Base-by-base conservation (phyloP, 805 yeast species). In the Lachancea dasiensis region DNA sequence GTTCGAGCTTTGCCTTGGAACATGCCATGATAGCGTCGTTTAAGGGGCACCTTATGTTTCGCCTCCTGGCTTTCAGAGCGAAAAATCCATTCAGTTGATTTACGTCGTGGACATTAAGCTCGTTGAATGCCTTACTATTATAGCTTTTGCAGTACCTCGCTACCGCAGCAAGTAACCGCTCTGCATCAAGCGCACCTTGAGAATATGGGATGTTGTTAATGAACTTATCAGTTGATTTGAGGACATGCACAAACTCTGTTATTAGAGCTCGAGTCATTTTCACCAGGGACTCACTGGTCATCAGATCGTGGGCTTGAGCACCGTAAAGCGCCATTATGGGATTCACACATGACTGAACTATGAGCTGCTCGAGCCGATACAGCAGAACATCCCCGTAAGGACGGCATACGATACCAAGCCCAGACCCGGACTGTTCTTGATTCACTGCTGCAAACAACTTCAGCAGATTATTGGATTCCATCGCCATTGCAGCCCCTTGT, bases 11-110 rank as follows among this genome's bases (percentile, higher is more conserved):
- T 3, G 63, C 54, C 31, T 65, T 65, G 3, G 79, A 72, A 56
- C 81, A 57, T 6, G 58, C 50, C 17, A 61, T 51, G 28, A 81
- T 50, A 42, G 73, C 61, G 21, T 52, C 51, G 54, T 81, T 81
- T 31, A 69, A 61, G 1, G 69, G 69, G 1, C 80, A 71, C 1
- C 63, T 49, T 1, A 67, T 32, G 1, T 65, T 61, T 29, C 62
- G 58, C 38, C 60, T 55, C 20, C 50, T 46, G 2, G 81, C 90
- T 41, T 73, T 60, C 11, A 52, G 49, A 2, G 68, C 73, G 25
- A 86, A 66, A 49, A 73, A 80, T 1, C 92, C 94, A 47, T 80
- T 85, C 26, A 83, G 72, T 50, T 69, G 77, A 40, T 73, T 77
- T 13, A 84, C 70, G 52, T 84, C 89, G 0, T 70, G 50, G 11